Evolutionary conservation across 1,284 basidiomycete species (phyloP).

Genomic region (Baeospora myosura): DNA sequence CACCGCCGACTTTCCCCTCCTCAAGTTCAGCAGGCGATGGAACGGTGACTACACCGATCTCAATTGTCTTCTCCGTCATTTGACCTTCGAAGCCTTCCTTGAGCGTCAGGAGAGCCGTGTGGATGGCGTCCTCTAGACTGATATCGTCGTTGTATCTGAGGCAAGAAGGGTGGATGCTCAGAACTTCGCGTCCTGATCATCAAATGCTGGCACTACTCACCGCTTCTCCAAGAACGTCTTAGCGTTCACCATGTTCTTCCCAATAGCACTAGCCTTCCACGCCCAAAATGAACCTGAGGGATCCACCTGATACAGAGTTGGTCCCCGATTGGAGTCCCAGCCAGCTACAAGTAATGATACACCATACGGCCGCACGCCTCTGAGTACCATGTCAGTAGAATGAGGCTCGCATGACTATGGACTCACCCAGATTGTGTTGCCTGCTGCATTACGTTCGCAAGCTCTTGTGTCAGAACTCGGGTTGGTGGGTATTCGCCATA

Average conservation of each 20-base stretch:
- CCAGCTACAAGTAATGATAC: conserved; percentile 96
- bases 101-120: conserved; percentile 95
- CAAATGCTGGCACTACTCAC: conserved; percentile 39
- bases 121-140: conserved; percentile 97
- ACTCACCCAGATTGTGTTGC: conserved; percentile 96
- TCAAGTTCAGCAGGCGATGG: conserved; percentile 74
- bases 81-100: conserved; percentile 99
- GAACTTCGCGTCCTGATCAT: conserved; percentile 2
- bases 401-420: conserved; percentile 11
- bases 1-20: conserved; percentile 64
- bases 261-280: conserved; percentile 99
- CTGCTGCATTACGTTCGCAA: conserved; percentile 97
- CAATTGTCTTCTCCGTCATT: conserved; percentile 99
- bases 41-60: conserved; percentile 92
- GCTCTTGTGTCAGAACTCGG: conserved; percentile 91
- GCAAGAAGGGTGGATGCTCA: conserved; percentile 11
- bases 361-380: conserved; percentile 96
- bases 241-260: conserved; percentile 99
- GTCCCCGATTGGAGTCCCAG: conserved; percentile 88
- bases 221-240: conserved; percentile 99
- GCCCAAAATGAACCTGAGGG: conserved; percentile 99
- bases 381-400: conserved; percentile 26
- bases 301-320: conserved; percentile 96
- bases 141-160: conserved; percentile 97
- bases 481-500: conserved; percentile 99